Base-by-base conservation (phyloP, 2,329 filamentous ascomycete species). In the Venturia asperata region DNA sequence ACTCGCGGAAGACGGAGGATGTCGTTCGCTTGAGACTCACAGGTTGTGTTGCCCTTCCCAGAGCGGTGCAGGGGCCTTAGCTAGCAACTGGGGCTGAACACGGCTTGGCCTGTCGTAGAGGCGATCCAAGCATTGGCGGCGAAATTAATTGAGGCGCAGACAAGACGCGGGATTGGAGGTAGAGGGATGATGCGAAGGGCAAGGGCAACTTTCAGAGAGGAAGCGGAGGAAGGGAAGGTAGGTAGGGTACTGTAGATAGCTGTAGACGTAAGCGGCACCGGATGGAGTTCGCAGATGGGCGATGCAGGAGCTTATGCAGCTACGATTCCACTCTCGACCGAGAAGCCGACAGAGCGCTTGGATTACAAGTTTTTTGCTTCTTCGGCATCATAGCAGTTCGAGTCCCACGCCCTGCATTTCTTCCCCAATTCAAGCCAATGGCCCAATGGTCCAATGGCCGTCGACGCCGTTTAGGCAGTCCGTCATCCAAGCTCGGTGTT, bases 71-170 rank as follows among this genome's bases (percentile, higher is more conserved):
- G 47, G 47, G 47, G 21, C 21, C 24, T 52, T 27, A 10, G 39
- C 39, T 10, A 41, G 9, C 39, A 41, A 41, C 2, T 27, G 47
- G 47, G 21, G 45, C 45, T 24, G n/a, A 47, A 52, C 47, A 52
- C n/a, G 47, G 47, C 21, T 52, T 27, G 47, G 47, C 47, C 47
- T 27, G 47, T 27, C 47, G 47, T 52, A 37, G 52, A 56, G 52
- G 52, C 52, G 19, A 58, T 0, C 27, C 27, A 37, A 58, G 52
- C 52, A 58, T 37, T 58, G 27, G 52, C 52, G 17, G 30, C 52
- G 27, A 37, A 58, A 58, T 58, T 37, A 10, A 37, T 58, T 21
- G 52, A 58, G 52, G 52, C 52, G 52, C 52, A 56, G 52, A 37
- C 49, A 34, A 17, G n/a, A 55, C 49, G 13, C 30, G 49, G 30